Conservation (phyloP, 192 early-diverging fungal species). For the Ramicandelaber brevisporus region DNA sequence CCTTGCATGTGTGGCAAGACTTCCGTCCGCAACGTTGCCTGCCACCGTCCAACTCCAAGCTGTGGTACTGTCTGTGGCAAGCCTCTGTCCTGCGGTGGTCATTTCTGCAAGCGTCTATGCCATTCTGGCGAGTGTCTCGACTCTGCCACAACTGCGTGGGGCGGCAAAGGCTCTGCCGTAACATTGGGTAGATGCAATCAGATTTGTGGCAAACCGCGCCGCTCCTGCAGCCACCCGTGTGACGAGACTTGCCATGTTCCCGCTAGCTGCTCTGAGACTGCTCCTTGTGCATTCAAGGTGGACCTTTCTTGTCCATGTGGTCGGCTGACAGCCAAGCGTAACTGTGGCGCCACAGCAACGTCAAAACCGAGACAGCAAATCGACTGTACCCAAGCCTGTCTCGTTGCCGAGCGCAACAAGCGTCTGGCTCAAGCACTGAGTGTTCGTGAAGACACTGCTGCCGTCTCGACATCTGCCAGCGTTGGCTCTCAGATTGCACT, state of each 20-base stretch:
- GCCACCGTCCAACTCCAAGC: constrained; percentile 38
- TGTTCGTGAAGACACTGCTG: constrained; percentile 13
- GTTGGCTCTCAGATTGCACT: constrained; percentile 12
- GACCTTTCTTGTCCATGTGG: constrained; percentile 54
- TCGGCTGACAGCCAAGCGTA: constrained; percentile 20
- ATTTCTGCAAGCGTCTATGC: constrained; percentile 58
- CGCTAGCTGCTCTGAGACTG: constrained; percentile 44
- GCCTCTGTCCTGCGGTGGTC: constrained; percentile 35
- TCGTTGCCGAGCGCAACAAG: constrained; percentile 48
- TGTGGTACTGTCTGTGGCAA: constrained; percentile 33
- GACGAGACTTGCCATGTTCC: constrained; percentile 45
- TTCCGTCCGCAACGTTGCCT: constrained; percentile 53
- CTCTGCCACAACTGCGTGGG: no score
- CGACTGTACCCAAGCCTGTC: constrained; percentile 61
- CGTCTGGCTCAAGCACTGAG: constrained; percentile 57
- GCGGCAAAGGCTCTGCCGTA: constrained; percentile 9
- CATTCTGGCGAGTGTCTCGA: constrained; percentile 44
- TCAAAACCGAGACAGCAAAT: constrained; percentile 16
- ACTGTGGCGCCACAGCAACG: constrained; percentile 38
- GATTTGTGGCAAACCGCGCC: constrained; percentile 44
- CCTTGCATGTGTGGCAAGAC: constrained; percentile 56
- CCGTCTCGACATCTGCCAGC: constrained; percentile 9
- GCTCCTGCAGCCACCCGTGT: constrained; percentile 67
- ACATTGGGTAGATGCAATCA: constrained; percentile 25
- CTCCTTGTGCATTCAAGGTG: constrained; percentile 33